These are phyloP conservation scores for Zopfia rhizophila DNA, from an alignment of 2,329 filamentous ascomycete genomes.

Conservation along the genomic window DNA sequence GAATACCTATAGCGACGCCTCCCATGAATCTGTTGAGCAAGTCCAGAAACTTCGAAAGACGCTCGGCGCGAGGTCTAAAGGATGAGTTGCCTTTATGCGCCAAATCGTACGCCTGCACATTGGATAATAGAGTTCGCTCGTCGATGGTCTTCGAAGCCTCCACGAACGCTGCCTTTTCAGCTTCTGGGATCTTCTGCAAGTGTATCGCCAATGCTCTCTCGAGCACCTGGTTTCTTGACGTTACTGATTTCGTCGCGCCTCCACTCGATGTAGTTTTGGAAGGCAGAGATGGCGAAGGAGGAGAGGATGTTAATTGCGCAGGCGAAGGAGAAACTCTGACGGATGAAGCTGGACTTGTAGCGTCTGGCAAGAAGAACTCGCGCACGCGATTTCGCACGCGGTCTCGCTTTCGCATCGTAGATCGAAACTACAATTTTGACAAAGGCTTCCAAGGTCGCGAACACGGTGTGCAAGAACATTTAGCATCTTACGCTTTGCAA, in stretches of 20 bases:
- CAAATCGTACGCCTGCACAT: constrained; percentile 17
- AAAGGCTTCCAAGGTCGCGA: neutral
- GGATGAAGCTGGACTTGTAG: constrained; percentile 4
- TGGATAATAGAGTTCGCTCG: constrained; percentile 20
- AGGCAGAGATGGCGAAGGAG: constrained; percentile 3
- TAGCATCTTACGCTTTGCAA: no score
- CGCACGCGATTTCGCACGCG: constrained; percentile 14
- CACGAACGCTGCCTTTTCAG: constrained; percentile 26
- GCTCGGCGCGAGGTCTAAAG: constrained; percentile 28
- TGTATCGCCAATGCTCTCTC: constrained; percentile 19
- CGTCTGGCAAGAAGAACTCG: constrained; percentile 7
- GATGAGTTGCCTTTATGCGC: constrained; percentile 25
- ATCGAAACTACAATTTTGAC: constrained; percentile 1
- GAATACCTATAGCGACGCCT: constrained; percentile 29
- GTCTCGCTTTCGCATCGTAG: constrained; percentile 16
- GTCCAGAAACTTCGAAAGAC: constrained; percentile 25
- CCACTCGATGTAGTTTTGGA: neutral
- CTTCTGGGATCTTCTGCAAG: constrained; percentile 19
- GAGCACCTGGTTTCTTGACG: constrained; percentile 8
- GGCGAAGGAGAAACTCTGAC: neutral
- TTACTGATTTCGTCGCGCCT: neutral
- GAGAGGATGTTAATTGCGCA: constrained; percentile 7
- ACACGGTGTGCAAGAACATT: neutral
- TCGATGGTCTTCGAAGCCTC: constrained; percentile 17
- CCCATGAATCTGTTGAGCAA: constrained; percentile 33